Evolutionary conservation across 2,329 filamentous ascomycete species (phyloP), one percentile per base, ranked within the genome.

Genomic region (Hirsutella rhossiliensis): DNA sequence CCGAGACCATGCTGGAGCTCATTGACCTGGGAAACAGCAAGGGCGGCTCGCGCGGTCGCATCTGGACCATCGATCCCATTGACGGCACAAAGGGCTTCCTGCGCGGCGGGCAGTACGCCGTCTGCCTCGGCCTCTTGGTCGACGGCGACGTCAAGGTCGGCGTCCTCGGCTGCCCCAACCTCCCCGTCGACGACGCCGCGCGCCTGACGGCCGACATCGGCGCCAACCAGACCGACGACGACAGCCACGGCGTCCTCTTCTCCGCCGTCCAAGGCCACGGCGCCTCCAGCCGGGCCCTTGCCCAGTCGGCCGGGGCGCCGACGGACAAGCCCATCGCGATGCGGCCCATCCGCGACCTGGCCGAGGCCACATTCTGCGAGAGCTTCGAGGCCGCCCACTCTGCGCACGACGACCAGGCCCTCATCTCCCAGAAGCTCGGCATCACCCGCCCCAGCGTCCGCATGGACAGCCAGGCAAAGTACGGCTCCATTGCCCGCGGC

Each of bases 391-490:
- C 89, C 6, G 88, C 79, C 15, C 92, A 98, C 72, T 94, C 87
- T 32, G 81, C 84, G 45, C 94, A 98, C 65, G 79, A 78, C 54
- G 87, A 96, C 63, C 86, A 95, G 54, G 86, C 84, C 32, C 73
- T 79, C 54, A 66, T 98, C 57, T 87, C 92, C 7, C 66, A 78
- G 56, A 84, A 80, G 58, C 76, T 98, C 6, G 88, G 88, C 44
- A 95, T 98, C 63, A 90, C 84, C 19, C 80, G 79, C 55, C 79
- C 84, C n/a, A 88, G 84, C 53, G 89, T 98, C 47, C 80, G 90
- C 51, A 92, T 98, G 84, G 92, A 98, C 68, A 94, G 87, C 43
- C 92, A 98, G 67, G 90, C 92, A 55, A 98, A 98, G 67, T 98
- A 98, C 66, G 90, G 83, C 49, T 92, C 86, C 31, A 94, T 98